Evolutionary conservation across 768 basidiomycete genomes (phyloP).

Genomic region (Pleurotus ostreatus): DNA sequence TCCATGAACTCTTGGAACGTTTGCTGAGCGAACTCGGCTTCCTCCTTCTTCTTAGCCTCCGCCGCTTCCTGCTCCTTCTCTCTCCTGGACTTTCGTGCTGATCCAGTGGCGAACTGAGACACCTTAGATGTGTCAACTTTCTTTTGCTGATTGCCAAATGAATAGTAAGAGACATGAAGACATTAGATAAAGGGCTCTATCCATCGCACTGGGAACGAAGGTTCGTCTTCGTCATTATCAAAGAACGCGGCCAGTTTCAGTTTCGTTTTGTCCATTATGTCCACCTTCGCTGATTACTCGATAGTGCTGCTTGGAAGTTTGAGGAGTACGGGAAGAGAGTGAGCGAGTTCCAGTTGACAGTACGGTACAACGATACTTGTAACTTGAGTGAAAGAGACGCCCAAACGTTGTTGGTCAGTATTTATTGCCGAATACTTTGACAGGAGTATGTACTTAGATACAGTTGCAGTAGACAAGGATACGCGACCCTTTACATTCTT

Average conservation of each 20-base stretch:
- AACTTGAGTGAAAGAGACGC: too few relatives aligned
- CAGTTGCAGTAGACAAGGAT: too few relatives aligned
- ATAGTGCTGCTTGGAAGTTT: too few relatives aligned
- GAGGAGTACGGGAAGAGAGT: too few relatives aligned
- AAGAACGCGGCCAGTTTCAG: constrained; percentile 76
- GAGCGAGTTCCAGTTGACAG: too few relatives aligned
- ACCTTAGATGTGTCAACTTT: constrained; percentile 82
- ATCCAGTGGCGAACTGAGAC: constrained; percentile 83
- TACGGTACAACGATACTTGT: too few relatives aligned
- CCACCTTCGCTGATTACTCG: not conserved
- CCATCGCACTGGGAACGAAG: constrained; percentile 90
- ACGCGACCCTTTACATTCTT: too few relatives aligned
- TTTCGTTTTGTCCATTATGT: constrained; percentile 62
- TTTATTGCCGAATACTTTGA: too few relatives aligned
- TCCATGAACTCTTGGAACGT: constrained; percentile 84
- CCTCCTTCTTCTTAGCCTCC: constrained; percentile 82
- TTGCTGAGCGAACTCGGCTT: constrained; percentile 74
- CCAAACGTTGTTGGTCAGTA: too few relatives aligned
- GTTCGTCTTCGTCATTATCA: constrained; percentile 79
- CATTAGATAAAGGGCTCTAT: constrained; percentile 56
- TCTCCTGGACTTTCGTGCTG: constrained; percentile 80
- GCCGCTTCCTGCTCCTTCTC: constrained; percentile 93
- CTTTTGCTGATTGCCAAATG: constrained; percentile 66
- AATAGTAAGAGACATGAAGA: constrained; percentile 58
- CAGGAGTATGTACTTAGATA: too few relatives aligned